These are phyloP conservation scores for Cephaloascus albidus DNA, from an alignment of 805 yeast species.

Conservation along the genomic window DNA sequence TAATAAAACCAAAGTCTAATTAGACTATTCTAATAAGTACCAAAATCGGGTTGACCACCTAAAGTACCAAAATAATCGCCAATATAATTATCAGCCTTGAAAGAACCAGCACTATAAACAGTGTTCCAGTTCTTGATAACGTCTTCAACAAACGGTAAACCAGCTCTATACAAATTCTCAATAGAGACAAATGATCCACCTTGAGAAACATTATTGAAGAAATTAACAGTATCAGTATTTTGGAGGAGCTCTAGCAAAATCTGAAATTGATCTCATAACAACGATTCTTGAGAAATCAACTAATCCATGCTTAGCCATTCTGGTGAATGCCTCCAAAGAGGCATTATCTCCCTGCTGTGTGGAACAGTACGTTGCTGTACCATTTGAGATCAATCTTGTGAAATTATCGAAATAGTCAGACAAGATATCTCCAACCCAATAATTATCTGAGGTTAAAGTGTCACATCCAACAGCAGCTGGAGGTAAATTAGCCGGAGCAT, in stretches of 20 bases:
- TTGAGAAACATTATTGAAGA: slow-evolving; percentile 37
- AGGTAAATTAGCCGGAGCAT: slow-evolving; percentile 37
- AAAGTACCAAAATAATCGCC: slow-evolving; percentile 55
- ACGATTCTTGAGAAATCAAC: slow-evolving; percentile 51
- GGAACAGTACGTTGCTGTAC: slow-evolving; percentile 48
- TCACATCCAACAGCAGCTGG: slow-evolving; percentile 48
- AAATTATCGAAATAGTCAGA: slow-evolving; percentile 40
- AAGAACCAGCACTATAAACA: slow-evolving; percentile 19
- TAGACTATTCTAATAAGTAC: too few relatives aligned
- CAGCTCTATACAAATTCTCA: slow-evolving; percentile 43
- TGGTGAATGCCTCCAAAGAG: slow-evolving; percentile 45
- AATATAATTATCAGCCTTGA: slow-evolving; percentile 40
- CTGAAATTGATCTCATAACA: slow-evolving; percentile 52
- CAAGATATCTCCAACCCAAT: slow-evolving; percentile 46
- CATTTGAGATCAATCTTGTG: slow-evolving; percentile 44
- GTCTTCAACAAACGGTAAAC: slow-evolving; percentile 45
- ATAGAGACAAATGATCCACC: slow-evolving; percentile 44
- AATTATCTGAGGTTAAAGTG: slow-evolving; percentile 49
- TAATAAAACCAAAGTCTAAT: too few relatives aligned
- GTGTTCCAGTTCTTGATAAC: slow-evolving; percentile 39
- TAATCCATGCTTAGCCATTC: slow-evolving; percentile 44
- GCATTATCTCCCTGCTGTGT: slow-evolving; percentile 67
- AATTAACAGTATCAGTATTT: slow-evolving; percentile 34
- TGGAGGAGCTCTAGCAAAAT: slow-evolving; percentile 47
- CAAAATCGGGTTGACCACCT: slow-evolving; percentile 30